Base-by-base conservation (phyloP, 2,329 filamentous ascomycete species). In the Trematosphaeria pertusa region DNA sequence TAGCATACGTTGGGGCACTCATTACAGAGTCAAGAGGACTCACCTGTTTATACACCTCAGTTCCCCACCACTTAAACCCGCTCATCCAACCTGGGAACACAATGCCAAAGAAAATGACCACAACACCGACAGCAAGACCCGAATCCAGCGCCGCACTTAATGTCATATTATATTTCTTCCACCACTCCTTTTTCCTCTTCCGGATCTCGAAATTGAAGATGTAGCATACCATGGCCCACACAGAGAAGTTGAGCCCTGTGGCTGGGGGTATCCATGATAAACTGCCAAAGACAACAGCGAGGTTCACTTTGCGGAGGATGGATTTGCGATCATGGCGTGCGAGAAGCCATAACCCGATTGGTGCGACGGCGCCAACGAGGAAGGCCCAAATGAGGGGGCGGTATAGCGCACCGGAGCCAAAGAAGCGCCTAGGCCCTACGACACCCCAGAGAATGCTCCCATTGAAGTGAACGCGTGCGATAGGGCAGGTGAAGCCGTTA, bases 161-260 rank as follows among this genome's bases (percentile, higher is more conserved):
- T 3, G 89, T 92, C 89, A 95, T 94, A 31, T 89, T 93, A 70
- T 95, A 95, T 72, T 95, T 94, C 37, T 84, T 85, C 91, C 91
- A 95, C 91, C 91, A 96, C 1, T 83, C 85, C 21, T 78, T 79
- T 19, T 84, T 87, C 17, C 87, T 79, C 26, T 83, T 83, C 65
- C 86, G 85, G 62, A 95, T 81, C 50, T 87, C 71, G 67, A 87
- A 86, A 69, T 95, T 95, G 79, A 96, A 96, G 33, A 90, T 59
- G 70, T 87, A 95, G 74, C 89, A 94, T 11, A 95, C 88, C 6
- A 94, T 74, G 0, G 87, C 88, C 89, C 91, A 95, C 33, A 93
- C 87, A 1, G 86, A 89, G 67, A 94, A 96, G 70, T 96, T 96
- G 54, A 96, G 84, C 0, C 90, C 90, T 0, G 72, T 81, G 2